Percentiles rank a stretch among this genome's conserved stretches.
phyloP scores from a whole-genome alignment of 2,329 filamentous ascomycete genomes.

The Aspergillus hiratsukae region DNA sequence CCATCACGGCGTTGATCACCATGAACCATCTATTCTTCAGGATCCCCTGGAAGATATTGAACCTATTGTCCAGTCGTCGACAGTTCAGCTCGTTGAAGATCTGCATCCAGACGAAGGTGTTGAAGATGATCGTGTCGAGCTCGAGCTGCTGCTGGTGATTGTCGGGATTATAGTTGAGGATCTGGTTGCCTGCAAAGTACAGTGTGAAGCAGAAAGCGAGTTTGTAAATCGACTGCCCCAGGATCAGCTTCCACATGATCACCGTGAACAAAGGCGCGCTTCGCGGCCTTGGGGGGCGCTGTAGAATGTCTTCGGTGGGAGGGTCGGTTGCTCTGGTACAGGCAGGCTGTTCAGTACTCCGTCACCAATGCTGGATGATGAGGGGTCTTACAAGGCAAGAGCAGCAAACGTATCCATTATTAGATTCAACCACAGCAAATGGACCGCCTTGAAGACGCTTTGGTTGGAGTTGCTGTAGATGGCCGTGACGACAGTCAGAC shows the following conservation, averaged over 20 bases:
- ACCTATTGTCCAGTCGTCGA: constrained; percentile 85
- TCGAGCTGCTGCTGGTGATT: constrained; percentile 40
- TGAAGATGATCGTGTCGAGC: constrained; percentile 83
- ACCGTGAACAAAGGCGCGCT: constrained; percentile 73
- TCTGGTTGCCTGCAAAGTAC: constrained; percentile 65
- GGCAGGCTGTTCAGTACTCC: too few relatives aligned
- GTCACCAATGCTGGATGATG: too few relatives aligned
- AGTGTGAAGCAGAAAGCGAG: constrained; percentile 73
- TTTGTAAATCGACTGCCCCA: constrained; percentile 88
- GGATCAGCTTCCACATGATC: constrained; percentile 99
- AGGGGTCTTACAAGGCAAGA: constrained; percentile 56
- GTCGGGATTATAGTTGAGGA: constrained; percentile 51
- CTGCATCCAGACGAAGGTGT: constrained; percentile 99
- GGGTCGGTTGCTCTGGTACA: constrained; percentile 66
- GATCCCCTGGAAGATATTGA: constrained; percentile 93
- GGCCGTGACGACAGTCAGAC: constrained; percentile 82
- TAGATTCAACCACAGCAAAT: constrained; percentile 92
- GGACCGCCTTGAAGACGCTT: constrained; percentile 81
- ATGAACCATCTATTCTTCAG: constrained; percentile 84
- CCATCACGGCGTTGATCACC: constrained; percentile 78
- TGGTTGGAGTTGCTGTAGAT: constrained; percentile 64
- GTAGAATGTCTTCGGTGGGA: constrained; percentile 73
- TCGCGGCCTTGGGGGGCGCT: constrained; percentile 74
- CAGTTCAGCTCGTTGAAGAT: constrained; percentile 99
- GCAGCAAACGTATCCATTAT: constrained; percentile 97